phyloP scores from a whole-genome alignment of 345 rosid species.

The Gossypium herbaceum region DNA sequence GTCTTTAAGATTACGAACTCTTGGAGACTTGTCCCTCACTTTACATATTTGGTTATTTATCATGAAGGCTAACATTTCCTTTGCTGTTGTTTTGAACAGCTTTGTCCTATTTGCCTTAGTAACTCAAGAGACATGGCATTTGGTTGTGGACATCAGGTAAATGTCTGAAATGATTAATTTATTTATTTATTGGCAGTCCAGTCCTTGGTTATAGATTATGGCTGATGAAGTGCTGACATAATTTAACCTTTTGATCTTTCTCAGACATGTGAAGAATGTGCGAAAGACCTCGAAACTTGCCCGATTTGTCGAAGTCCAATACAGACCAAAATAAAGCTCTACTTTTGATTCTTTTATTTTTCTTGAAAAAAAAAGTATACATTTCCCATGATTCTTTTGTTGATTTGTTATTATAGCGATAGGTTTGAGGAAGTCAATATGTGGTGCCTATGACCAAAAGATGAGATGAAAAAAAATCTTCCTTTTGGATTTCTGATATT shows the following conservation, averaged over 20 bases:
- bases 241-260: not conserved
- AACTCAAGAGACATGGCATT: conserved; percentile 85
- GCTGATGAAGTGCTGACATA: not conserved
- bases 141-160: conserved; percentile 98
- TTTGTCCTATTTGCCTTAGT: conserved; percentile 79
- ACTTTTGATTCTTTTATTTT: conserved; percentile 21
- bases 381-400: conserved; percentile 18
- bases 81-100: conserved; percentile 35
- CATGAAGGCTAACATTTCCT: not conserved
- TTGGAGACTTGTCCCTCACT: not conserved
- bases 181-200: not conserved
- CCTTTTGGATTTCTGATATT: not conserved
- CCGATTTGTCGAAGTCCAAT: conserved; percentile 81
- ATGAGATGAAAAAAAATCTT: conserved; percentile 6
- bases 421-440: conserved; percentile 22
- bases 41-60: not conserved
- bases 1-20: not conserved
- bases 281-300: conserved; percentile 62
- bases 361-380: not conserved
- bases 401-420: conserved; percentile 15
- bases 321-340: conserved; percentile 79
- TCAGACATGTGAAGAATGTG: conserved; percentile 91
- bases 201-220: not conserved
- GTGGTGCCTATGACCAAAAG: not conserved
- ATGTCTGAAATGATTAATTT: not conserved